Conservation (phyloP, 352 stramenopile species). For the Pythium aristosporum region DNA sequence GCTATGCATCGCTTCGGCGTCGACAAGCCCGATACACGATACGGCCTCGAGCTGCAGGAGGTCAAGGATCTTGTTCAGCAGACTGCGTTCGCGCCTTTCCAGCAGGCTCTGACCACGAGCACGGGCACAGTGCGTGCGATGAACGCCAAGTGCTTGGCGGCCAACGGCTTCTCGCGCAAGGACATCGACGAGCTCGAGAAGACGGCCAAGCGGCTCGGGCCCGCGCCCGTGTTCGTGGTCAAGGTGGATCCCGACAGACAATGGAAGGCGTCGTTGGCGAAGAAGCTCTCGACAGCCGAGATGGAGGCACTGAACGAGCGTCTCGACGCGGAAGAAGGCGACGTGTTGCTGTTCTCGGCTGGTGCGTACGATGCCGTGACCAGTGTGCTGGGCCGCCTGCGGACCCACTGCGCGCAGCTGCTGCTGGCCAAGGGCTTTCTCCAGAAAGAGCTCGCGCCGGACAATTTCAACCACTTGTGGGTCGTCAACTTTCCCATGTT, state of each 20-base stretch:
- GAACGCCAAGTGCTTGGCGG: constrained; percentile 62
- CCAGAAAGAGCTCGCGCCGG: constrained; percentile 56
- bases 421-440: constrained; percentile 61
- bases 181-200: constrained; percentile 65
- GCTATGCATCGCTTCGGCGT: constrained; percentile 81
- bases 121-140: constrained; percentile 56
- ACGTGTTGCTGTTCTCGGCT: constrained; percentile 66
- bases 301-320: constrained; percentile 45
- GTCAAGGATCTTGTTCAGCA: constrained; percentile 40
- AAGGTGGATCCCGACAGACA: constrained; percentile 56
- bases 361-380: constrained; percentile 61
- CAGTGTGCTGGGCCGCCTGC: constrained; percentile 61
- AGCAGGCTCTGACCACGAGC: constrained; percentile 27
- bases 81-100: constrained; percentile 49
- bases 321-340: constrained; percentile 56
- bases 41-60: constrained; percentile 67
- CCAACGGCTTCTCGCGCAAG: constrained; percentile 66
- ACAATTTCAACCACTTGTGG: constrained; percentile 82
- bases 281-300: constrained; percentile 51
- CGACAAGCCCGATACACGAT: constrained; percentile 86
- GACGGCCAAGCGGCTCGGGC: constrained; percentile 46
- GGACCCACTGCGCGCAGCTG: constrained; percentile 59
- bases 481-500: constrained; percentile 90
- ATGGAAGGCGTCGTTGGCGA: constrained; percentile 74
- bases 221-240: constrained; percentile 49